phyloP scores from a whole-genome alignment of 306 rosid species.

The Acacia acuminata region DNA sequence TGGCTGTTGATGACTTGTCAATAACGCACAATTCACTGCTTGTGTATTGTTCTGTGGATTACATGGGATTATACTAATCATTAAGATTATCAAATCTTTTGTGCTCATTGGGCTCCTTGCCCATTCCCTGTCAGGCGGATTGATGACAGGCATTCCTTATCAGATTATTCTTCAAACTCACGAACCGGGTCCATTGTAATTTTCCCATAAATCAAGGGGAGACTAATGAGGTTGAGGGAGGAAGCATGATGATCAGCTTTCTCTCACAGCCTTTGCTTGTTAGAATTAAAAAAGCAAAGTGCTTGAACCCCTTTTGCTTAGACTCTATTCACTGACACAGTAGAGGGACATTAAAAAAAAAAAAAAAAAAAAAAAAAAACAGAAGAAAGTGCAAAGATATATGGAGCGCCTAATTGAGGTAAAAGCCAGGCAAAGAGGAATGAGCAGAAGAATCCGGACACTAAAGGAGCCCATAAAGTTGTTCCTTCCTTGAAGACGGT shows the following conservation, averaged over 20 bases:
- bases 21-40: neutral
- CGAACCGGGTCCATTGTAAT: constrained; percentile 30
- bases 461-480: constrained; percentile 20
- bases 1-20: neutral
- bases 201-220: constrained; percentile 34
- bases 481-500: neutral
- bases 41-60: constrained; percentile 12
- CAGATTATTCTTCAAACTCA: constrained; percentile 4
- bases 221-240: neutral
- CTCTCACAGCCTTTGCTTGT: constrained; percentile 21
- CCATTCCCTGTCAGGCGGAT: constrained; percentile 1
- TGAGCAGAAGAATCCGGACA: constrained; percentile 38
- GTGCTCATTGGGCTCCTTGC: constrained; percentile 15
- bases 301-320: constrained; percentile 56
- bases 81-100: constrained; percentile 4
- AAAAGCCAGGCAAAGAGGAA: constrained; percentile 50
- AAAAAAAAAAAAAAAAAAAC: constrained; percentile 42
- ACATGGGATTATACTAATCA: constrained; percentile 3
- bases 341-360: constrained; percentile 29
- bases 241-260: constrained; percentile 18
- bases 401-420: constrained; percentile 19
- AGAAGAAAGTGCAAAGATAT: neutral
- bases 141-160: constrained; percentile 6
- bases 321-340: constrained; percentile 42
- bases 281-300: constrained; percentile 50